phyloP scores from a whole-genome alignment of 1,284 basidiomycete genomes.

The Coniferiporia weirii region DNA sequence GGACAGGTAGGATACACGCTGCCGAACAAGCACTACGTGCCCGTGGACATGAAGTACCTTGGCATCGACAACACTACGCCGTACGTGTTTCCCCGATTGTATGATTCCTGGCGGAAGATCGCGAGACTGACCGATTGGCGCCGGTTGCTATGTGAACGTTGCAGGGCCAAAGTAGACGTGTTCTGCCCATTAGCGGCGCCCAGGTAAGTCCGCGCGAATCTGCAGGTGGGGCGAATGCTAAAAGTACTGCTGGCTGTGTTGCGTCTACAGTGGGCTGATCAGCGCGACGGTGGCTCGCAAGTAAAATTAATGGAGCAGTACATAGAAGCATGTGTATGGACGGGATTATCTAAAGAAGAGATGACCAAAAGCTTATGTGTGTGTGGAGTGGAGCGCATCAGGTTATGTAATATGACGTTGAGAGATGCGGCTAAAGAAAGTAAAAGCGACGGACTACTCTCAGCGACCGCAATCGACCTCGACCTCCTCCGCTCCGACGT shows the following conservation, averaged over 20 bases:
- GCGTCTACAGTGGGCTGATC: constrained; percentile 31
- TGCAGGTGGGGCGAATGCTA: background rate
- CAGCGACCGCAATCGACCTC: background rate
- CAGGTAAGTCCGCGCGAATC: constrained; percentile 40
- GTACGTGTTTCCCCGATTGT: too few relatives aligned
- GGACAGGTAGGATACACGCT: constrained; percentile 67
- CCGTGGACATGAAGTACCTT: constrained; percentile 70
- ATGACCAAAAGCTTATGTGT: background rate
- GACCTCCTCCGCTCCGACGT: background rate
- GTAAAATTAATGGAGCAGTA: constrained; percentile 14
- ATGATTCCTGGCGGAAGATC: background rate
- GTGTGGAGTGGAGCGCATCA: background rate
- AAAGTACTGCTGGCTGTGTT: background rate
- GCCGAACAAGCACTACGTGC: constrained; percentile 94
- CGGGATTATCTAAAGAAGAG: background rate
- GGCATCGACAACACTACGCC: constrained; percentile 48
- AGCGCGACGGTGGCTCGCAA: constrained; percentile 38
- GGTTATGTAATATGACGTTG: background rate
- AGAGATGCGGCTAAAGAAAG: background rate
- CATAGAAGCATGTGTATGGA: too few relatives aligned
- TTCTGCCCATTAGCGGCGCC: constrained; percentile 79
- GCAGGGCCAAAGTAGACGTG: constrained; percentile 71
- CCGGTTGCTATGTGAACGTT: constrained; percentile 22
- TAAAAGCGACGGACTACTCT: background rate
- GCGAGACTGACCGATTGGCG: constrained; percentile 6